A percentile compares a stretch with the other conserved stretches of the same genome.
Conservation (phyloP, 2,329 filamentous ascomycete species). For the Cordyceps javanica region DNA sequence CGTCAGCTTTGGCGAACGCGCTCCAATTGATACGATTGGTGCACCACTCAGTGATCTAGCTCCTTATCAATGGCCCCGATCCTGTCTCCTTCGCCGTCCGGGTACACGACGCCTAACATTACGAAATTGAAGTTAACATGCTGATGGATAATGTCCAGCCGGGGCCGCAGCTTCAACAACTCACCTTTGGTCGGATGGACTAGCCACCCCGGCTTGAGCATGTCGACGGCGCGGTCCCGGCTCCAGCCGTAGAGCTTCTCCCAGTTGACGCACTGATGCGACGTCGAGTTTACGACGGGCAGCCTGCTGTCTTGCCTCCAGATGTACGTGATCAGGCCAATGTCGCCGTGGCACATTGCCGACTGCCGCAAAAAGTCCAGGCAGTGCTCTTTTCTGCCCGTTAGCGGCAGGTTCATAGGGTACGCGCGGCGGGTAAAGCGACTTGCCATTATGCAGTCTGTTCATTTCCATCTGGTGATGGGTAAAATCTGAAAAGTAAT, state of each 20-base stretch:
- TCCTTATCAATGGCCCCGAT: constrained; percentile 11
- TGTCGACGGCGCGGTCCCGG: constrained; percentile 6
- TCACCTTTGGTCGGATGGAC: constrained; percentile 10
- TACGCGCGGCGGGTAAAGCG: neutral
- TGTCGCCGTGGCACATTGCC: constrained; percentile 10
- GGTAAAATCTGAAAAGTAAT: constrained; percentile 6
- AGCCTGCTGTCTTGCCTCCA: constrained; percentile 1
- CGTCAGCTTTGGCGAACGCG: neutral
- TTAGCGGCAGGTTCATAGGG: neutral
- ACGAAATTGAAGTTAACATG: too few relatives aligned
- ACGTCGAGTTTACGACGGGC: constrained; percentile 5
- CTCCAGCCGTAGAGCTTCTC: constrained; percentile 8
- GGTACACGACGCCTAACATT: neutral
- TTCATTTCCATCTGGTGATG: constrained; percentile 3
- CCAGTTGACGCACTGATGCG: constrained; percentile 11
- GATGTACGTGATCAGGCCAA: constrained; percentile 9
- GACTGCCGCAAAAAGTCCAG: constrained; percentile 9
- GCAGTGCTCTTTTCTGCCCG: neutral
- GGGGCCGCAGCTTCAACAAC: too few relatives aligned
- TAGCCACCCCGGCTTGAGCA: constrained; percentile 8
- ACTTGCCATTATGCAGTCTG: constrained; percentile 6
- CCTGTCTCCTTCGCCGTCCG: neutral
- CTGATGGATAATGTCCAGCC: neutral
- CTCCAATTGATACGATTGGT: neutral
- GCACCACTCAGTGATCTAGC: neutral